These are phyloP conservation scores for Nemania serpens DNA, from an alignment of 2,329 filamentous ascomycete species.

Conservation along the genomic window DNA sequence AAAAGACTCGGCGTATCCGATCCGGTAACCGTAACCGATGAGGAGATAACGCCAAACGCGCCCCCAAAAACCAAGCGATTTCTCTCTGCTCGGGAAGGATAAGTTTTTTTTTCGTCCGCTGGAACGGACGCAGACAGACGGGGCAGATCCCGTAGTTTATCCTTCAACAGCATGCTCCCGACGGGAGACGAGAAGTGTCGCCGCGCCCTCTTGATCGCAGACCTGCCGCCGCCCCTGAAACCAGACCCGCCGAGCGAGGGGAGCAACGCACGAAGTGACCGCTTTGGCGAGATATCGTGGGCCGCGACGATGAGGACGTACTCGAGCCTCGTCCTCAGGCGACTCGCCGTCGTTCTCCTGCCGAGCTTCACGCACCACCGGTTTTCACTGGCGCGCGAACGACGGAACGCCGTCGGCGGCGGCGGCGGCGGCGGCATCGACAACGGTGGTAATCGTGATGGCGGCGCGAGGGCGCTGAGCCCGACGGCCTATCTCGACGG, in stretches of 20 bases:
- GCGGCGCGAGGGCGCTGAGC: conserved; percentile 48
- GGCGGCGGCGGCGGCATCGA: too few relatives aligned
- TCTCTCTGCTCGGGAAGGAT: too few relatives aligned
- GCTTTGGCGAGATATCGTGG: conserved; percentile 42
- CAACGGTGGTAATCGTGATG: not conserved
- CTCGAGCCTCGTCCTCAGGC: conserved; percentile 43
- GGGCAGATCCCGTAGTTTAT: conserved; percentile 46
- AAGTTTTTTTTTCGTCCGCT: too few relatives aligned
- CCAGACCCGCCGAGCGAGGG: conserved; percentile 49
- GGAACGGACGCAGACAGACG: conserved; percentile 44
- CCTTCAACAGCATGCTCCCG: conserved; percentile 40
- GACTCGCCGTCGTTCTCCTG: conserved; percentile 51
- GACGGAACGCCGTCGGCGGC: conserved; percentile 40
- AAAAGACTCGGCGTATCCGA: not conserved
- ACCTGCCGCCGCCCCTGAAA: conserved; percentile 42
- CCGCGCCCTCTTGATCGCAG: conserved; percentile 41
- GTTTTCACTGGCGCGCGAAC: conserved; percentile 32
- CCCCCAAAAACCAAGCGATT: not conserved
- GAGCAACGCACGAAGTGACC: conserved; percentile 42
- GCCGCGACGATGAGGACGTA: conserved; percentile 39
- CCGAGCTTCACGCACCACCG: conserved; percentile 58
- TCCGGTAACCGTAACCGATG: not conserved
- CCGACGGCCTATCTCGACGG: conserved; percentile 64
- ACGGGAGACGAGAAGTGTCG: conserved; percentile 51
- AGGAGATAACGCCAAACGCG: conserved; percentile 21